Evolutionary conservation across 2,329 filamentous ascomycete genomes (phyloP), one percentile per base, ranked within the genome.

Genomic region (Mycogone perniciosa): DNA sequence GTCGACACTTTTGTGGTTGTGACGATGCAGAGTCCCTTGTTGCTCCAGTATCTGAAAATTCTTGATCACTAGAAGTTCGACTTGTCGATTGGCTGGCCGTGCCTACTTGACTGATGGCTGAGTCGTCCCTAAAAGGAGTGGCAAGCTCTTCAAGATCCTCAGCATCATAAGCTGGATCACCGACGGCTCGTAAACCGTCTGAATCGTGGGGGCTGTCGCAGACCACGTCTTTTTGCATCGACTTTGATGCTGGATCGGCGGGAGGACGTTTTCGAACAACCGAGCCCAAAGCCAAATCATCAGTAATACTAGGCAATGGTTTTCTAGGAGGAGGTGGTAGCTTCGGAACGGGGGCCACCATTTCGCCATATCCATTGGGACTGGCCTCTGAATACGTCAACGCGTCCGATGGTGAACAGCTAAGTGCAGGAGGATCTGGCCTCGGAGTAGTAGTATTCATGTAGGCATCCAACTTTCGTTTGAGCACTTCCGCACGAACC

Each of bases 401-500:
- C 9, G 39, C 42, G n/a, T 30, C 44, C 5, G 48, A n/a, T n/a
- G 52, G 41, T 31, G 48, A 48, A n/a, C 46, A 48, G 9, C 35
- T 47, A 10, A 43, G 37, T 10, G 44, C 27, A 4, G 48, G 38
- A 31, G 44, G 43, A 9, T 7, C 27, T 4, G 48, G 44, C 13
- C 38, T 46, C n/a, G 43, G 34, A 38, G 31, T 20, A 44, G 68
- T 63, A 39, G 63, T 65, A 37, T 66, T 71, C 29, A 79, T 71
- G 57, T 82, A 82, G 2, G 74, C 73, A 40, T 81, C 78, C 53
- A 97, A 72, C 72, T 96, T 92, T 62, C 84, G 84, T 69, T 89
- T 93, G 48, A 97, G 74, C 38, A 95, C 84, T 43, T 91, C 87
- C 4, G 88, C 89, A 54, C 90, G 81, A n/a, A 97, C 92, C 1